Conservation (phyloP, 2,329 filamentous ascomycete genomes). For the Leptographium radiaticola region DNA sequence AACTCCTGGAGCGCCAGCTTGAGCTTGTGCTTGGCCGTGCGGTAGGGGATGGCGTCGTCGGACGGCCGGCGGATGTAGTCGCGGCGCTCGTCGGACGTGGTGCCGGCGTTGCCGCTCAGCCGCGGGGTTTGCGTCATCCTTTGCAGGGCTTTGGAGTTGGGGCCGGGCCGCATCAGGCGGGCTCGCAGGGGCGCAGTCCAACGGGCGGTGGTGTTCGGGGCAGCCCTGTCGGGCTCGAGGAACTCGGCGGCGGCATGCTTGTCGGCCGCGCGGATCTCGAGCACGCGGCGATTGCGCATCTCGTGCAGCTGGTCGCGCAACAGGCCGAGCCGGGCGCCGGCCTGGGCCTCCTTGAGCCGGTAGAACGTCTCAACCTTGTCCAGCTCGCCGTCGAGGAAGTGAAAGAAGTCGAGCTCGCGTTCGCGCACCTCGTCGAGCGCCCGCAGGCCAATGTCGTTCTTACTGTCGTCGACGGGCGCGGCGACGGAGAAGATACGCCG, state of each 20-base stretch:
- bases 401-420: constrained; percentile 73
- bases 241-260: constrained; percentile 14
- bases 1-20: constrained; percentile 87
- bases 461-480: constrained; percentile 19
- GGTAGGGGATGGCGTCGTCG: constrained; percentile 61
- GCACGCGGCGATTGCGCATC: constrained; percentile 73
- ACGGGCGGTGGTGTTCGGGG: neutral
- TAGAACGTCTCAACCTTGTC: constrained; percentile 92
- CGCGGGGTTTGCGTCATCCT: constrained; percentile 39
- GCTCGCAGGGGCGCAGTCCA: constrained; percentile 43
- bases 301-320: constrained; percentile 80
- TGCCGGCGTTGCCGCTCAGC: constrained; percentile 16
- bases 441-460: constrained; percentile 23
- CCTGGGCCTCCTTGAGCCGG: constrained; percentile 74
- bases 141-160: constrained; percentile 47
- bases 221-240: constrained; percentile 6
- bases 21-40: constrained; percentile 78
- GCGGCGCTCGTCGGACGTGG: constrained; percentile 20
- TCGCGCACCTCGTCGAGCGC: constrained; percentile 44
- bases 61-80: constrained; percentile 37
- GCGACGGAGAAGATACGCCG: constrained; percentile 27
- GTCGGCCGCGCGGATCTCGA: constrained; percentile 46
- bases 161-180: constrained; percentile 41
- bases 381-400: constrained; percentile 71
- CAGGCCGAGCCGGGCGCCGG: constrained; percentile 54